Evolutionary conservation across 2,329 filamentous ascomycete genomes (phyloP).

Genomic region (Verticillium nonalfalfae): DNA sequence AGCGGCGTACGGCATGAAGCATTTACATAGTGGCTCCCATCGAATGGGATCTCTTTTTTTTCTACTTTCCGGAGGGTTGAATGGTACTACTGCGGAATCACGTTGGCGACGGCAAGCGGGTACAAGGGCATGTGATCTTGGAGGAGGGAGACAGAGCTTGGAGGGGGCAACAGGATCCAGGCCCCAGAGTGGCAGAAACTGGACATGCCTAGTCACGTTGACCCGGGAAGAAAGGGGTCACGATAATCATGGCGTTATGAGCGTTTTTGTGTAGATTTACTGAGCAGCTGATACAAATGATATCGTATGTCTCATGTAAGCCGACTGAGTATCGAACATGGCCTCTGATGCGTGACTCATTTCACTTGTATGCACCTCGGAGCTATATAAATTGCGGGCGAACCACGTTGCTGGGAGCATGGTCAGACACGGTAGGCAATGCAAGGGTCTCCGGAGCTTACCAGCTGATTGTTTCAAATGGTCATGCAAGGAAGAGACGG

Average conservation of each 20-base stretch:
- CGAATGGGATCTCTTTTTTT: conserved; percentile 1
- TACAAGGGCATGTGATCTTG: background rate
- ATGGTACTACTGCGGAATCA: background rate
- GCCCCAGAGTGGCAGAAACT: background rate
- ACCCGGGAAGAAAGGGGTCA: background rate
- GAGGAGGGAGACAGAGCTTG: background rate
- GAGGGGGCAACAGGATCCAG: background rate
- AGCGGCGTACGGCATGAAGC: conserved; percentile 13
- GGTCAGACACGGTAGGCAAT: no score
- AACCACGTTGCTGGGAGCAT: no score
- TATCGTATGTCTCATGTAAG: conserved; percentile 8
- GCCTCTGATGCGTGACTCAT: no score
- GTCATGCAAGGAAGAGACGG: no score
- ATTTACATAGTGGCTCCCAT: conserved; percentile 12
- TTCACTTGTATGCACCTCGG: no score
- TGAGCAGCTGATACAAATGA: conserved; percentile 13
- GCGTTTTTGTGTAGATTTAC: conserved; percentile 13
- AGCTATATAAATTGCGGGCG: no score
- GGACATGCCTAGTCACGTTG: background rate
- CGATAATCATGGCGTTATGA: background rate
- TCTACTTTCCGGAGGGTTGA: conserved; percentile 2
- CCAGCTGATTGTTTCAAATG: no score
- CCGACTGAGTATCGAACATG: background rate
- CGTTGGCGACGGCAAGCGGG: background rate
- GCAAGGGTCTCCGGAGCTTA: no score